Percentiles rank a stretch among this genome's conserved stretches.
phyloP scores from a whole-genome alignment of 331 rosid genomes.

The Malus hybrid region DNA sequence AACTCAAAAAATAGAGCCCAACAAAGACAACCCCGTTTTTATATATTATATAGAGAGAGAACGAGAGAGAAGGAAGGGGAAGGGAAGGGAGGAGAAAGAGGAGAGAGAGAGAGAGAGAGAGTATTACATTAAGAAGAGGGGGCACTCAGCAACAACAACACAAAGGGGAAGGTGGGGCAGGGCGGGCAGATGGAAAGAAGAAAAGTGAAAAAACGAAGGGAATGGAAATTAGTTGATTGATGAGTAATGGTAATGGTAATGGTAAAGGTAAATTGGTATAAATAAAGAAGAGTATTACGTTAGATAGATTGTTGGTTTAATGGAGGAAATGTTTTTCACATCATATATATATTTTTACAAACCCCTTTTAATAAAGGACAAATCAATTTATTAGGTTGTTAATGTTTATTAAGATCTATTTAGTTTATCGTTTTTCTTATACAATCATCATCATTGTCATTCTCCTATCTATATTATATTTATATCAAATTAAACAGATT shows the following conservation, averaged over 20 bases:
- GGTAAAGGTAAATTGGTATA: not conserved
- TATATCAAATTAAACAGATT: too few species aligned
- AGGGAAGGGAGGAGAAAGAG: not conserved
- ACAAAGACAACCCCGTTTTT: not conserved
- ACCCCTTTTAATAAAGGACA: conserved; percentile 14
- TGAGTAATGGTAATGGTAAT: not conserved
- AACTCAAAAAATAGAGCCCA: conserved; percentile 4
- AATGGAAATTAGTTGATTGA: not conserved
- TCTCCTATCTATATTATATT: too few species aligned
- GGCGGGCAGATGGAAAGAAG: not conserved
- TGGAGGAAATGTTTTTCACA: conserved; percentile 40
- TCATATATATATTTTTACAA: conserved; percentile 26
- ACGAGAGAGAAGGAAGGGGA: not conserved
- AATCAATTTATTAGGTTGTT: not conserved
- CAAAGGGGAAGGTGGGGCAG: not conserved
- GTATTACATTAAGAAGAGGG: not conserved
- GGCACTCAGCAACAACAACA: not conserved
- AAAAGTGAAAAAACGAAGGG: not conserved
- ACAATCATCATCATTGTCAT: too few species aligned
- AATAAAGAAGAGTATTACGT: not conserved
- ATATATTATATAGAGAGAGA: not conserved
- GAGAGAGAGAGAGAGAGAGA: not conserved
- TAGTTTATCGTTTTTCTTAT: not conserved
- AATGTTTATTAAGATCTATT: too few species aligned
- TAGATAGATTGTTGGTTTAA: conserved; percentile 1